phyloP scores from a whole-genome alignment of 441 rosid species.

The Geranium incanum region DNA sequence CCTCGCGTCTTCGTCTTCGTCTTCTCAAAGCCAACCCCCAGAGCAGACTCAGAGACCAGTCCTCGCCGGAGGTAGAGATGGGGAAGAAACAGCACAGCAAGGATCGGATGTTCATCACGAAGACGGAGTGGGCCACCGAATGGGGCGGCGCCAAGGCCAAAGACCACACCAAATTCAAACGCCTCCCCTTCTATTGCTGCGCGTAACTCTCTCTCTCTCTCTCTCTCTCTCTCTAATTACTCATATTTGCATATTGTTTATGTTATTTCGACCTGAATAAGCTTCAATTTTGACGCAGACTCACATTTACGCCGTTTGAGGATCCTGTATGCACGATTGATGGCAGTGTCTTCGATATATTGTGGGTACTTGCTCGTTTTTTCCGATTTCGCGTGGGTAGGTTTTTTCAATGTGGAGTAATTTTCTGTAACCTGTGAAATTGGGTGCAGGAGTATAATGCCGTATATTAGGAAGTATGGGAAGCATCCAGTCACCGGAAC shows the following conservation, averaged over 20 bases:
- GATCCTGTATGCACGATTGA: constrained; percentile 67
- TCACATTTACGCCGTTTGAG: constrained; percentile 83
- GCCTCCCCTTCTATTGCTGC: constrained; percentile 96
- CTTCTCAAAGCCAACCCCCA: not conserved
- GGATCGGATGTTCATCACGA: constrained; percentile 84
- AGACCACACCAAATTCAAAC: constrained; percentile 77
- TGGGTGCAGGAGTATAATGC: constrained; percentile 58
- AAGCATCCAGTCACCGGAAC: constrained; percentile 82
- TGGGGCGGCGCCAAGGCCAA: constrained; percentile 98
- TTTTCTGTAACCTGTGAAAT: not conserved
- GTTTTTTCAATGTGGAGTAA: not conserved
- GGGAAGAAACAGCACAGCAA: constrained; percentile 96
- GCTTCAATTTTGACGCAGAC: constrained; percentile 39
- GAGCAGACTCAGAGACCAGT: not conserved
- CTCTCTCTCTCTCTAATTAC: not conserved
- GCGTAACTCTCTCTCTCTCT: constrained; percentile 38
- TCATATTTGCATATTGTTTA: not conserved
- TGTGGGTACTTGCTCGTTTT: constrained; percentile 37
- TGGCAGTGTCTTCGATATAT: constrained; percentile 79
- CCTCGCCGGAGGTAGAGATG: constrained; percentile 27
- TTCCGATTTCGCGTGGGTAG: constrained; percentile 3
- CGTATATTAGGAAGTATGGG: constrained; percentile 72
- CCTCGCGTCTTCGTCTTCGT: not conserved
- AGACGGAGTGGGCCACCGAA: constrained; percentile 96
- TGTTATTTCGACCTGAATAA: not conserved